Base-by-base conservation (phyloP, 1,284 basidiomycete species). In the Pseudozyma sp. region DNA sequence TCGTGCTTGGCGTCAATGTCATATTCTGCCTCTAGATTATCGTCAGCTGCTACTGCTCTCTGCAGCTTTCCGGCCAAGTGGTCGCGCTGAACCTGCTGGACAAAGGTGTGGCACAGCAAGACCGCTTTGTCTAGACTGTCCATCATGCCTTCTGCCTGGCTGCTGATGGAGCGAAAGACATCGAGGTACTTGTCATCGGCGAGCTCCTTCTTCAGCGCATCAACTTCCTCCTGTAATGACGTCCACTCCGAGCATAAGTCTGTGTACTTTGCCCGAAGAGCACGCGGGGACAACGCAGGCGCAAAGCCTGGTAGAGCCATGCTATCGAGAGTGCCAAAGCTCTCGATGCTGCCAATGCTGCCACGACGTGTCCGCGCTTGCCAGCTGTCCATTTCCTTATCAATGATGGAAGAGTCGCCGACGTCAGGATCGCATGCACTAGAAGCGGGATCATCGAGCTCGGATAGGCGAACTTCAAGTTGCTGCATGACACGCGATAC, bases 141-240 rank as follows among this genome's bases (percentile, higher is more conserved):
- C 93, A 98, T 95, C 94, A 98, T 96, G 34, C 92, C 93, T 82
- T 95, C 92, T 38, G 94, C 94, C 85, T 97, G 95, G 70, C 93
- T 91, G 13, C 91, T 92, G 45, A 94, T 94, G 40, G 93, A 94
- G 72, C 93, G 89, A 85, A 97, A 97, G n/a, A 97, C 92, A 10
- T 91, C 92, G 78, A 97, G 88, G 92, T 94, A 97, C 56, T 94
- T 95, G 85, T 97, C 95, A 85, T 97, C 96, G 85, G 93, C 93
- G 66, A 97, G 87, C 85, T 98, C 95, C 81, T 93, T 92, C 73
- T 92, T 88, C 65, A 97, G 86, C 45, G 91, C 89, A 25, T 93
- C 91, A 59, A 91, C 92, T 76, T 95, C 93, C 51, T 90, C 89
- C 80, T 92, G 91, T 2, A 93, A 89, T 19, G 89, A 86, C 61